A percentile compares a stretch with the other conserved stretches of the same genome.
These are phyloP conservation scores for Xanthoconium stramineum DNA, from an alignment of 768 basidiomycete genomes.

Conservation along the genomic window DNA sequence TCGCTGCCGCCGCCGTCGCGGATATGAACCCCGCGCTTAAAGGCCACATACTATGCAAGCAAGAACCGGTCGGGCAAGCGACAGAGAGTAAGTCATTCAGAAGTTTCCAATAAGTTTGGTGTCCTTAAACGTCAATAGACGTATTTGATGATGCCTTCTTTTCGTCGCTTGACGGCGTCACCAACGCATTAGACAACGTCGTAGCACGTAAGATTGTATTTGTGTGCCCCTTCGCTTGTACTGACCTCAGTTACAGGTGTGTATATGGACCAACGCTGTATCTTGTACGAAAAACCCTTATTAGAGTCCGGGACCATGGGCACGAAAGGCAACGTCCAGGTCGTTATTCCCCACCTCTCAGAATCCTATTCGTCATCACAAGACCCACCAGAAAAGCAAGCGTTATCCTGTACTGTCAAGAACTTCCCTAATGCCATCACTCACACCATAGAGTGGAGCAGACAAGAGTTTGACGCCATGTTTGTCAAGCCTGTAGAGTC, in stretches of 20 bases:
- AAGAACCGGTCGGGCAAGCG: conserved; percentile 89
- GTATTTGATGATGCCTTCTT: conserved; percentile 90
- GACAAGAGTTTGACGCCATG: conserved; percentile 85
- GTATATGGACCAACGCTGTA: conserved; percentile 98
- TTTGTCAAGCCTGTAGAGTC: conserved; percentile 94
- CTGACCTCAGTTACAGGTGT: conserved; percentile 51
- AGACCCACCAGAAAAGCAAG: conserved; percentile 97
- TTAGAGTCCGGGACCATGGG: conserved; percentile 97
- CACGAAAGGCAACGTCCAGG: conserved; percentile 97
- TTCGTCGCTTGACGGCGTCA: conserved; percentile 83
- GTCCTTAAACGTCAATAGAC: conserved; percentile 44
- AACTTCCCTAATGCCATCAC: conserved; percentile 98
- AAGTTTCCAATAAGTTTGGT: neutral
- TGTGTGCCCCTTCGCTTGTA: neutral
- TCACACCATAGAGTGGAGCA: conserved; percentile 99
- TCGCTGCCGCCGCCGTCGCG: conserved; percentile 83
- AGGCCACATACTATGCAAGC: conserved; percentile 82
- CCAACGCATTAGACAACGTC: conserved; percentile 96
- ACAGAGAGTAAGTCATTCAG: conserved; percentile 74
- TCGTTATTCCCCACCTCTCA: conserved; percentile 89
- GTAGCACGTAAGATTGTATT: conserved; percentile 70
- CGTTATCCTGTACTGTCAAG: conserved; percentile 96
- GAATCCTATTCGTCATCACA: conserved; percentile 98
- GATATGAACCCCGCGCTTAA: conserved; percentile 94
- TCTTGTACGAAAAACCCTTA: conserved; percentile 93